Evolutionary conservation across 345 rosid genomes (phyloP).

Genomic region (Eucalyptus urophylla): DNA sequence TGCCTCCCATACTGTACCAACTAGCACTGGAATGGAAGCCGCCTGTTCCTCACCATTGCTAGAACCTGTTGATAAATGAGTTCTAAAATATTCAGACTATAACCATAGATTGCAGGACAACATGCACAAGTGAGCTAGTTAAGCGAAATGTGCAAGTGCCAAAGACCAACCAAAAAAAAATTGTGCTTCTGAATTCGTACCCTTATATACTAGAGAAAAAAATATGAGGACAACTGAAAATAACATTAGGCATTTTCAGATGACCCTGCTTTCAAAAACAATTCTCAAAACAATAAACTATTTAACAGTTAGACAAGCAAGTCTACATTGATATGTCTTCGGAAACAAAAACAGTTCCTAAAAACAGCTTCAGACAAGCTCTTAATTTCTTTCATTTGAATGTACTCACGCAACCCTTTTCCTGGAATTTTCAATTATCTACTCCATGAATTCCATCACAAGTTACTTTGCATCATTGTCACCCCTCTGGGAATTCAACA

Average conservation of each 20-base stretch:
- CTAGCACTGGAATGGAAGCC: slow-evolving; percentile 40
- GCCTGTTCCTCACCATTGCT: slow-evolving; percentile 19
- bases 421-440: background rate
- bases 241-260: background rate
- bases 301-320: background rate
- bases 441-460: background rate
- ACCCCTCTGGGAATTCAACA: background rate
- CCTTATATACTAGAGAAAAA: background rate
- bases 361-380: background rate
- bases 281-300: background rate
- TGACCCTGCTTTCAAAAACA: background rate
- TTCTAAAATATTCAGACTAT: background rate
- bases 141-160: background rate
- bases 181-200: background rate
- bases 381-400: background rate
- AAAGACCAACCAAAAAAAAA: background rate
- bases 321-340: background rate
- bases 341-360: background rate
- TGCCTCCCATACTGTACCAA: slow-evolving; percentile 85
- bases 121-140: background rate
- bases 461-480: background rate
- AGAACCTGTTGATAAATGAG: slow-evolving; percentile 28
- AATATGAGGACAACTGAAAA: background rate
- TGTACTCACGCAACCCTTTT: background rate
- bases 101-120: background rate